Conservation (phyloP, 192 early-diverging fungal genomes). For the Lobosporangium transversale region DNA sequence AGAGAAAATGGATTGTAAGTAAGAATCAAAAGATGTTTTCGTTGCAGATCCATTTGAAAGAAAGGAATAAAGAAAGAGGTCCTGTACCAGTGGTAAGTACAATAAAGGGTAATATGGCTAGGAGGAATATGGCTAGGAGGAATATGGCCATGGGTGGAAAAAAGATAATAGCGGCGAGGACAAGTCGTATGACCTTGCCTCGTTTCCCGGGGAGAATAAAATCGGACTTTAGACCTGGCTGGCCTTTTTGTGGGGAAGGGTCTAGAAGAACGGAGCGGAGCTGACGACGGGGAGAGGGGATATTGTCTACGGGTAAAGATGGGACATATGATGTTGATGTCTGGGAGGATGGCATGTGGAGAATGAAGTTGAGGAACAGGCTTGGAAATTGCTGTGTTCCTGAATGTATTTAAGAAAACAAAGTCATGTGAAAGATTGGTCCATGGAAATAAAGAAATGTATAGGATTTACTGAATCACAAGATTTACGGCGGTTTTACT, state of each 20-base stretch:
- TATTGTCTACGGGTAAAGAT: not conserved
- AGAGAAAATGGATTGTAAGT: not conserved
- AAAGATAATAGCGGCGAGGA: conserved; percentile 35
- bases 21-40: not conserved
- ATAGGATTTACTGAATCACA: too few species aligned
- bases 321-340: not conserved
- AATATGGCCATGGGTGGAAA: conserved; percentile 36
- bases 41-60: conserved; percentile 2
- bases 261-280: not conserved
- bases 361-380: not conserved
- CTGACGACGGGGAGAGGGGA: not conserved
- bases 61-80: not conserved
- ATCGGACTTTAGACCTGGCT: not conserved
- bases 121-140: conserved; percentile 26
- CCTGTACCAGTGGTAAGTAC: conserved; percentile 27
- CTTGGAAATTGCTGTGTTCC: too few species aligned
- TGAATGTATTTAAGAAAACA: too few species aligned
- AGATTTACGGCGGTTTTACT: too few species aligned
- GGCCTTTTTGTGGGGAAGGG: not conserved
- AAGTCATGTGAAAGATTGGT: too few species aligned
- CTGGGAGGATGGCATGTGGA: not conserved
- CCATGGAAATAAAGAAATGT: too few species aligned
- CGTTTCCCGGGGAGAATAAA: conserved; percentile 40
- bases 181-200: conserved; percentile 37
- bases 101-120: conserved; percentile 41